A percentile compares a stretch with the other conserved stretches of the same genome.
Conservation (phyloP, 73 alveolate genomes). For the Chromera velia region DNA sequence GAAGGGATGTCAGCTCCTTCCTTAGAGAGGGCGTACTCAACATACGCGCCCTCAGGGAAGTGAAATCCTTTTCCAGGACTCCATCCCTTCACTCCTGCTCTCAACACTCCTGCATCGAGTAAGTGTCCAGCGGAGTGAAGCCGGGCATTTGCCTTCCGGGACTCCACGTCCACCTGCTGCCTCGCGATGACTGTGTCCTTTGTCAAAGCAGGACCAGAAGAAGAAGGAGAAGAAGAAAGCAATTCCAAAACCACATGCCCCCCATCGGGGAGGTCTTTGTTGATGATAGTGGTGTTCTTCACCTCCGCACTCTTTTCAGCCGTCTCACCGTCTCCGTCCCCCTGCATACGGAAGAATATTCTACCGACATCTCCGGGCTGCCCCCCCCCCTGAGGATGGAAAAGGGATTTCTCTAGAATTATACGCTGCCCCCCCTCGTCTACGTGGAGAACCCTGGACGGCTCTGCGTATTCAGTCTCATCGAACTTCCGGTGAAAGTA, state of each 20-base stretch:
- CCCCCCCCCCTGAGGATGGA: slow-evolving; percentile 93
- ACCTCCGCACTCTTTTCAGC: slow-evolving; percentile 51
- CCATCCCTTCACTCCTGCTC: slow-evolving; percentile 56
- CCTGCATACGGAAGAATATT: slow-evolving; percentile 43
- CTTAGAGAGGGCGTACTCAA: too few relatives aligned
- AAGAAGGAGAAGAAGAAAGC: too few relatives aligned
- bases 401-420: slow-evolving; percentile 59
- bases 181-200: too few relatives aligned
- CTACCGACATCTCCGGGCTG: slow-evolving; percentile 80
- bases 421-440: slow-evolving; percentile 14
- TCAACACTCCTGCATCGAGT: slow-evolving; percentile 69
- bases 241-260: slow-evolving; percentile 37
- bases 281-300: slow-evolving; percentile 50
- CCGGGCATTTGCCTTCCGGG: slow-evolving; percentile 61
- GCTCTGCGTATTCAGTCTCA: too few relatives aligned
- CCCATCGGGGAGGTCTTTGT: slow-evolving; percentile 26
- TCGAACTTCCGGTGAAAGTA: too few relatives aligned
- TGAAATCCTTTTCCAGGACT: slow-evolving; percentile 84
- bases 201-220: too few relatives aligned
- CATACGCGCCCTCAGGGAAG: slow-evolving; percentile 75
- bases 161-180: slow-evolving; percentile 66
- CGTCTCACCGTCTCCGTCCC: slow-evolving; percentile 23
- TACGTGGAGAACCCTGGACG: too few relatives aligned
- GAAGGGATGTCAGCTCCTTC: too few relatives aligned
- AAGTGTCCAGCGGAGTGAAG: slow-evolving; percentile 86